Base-by-base conservation (phyloP, 768 basidiomycete genomes). In the Amanita muscaria region DNA sequence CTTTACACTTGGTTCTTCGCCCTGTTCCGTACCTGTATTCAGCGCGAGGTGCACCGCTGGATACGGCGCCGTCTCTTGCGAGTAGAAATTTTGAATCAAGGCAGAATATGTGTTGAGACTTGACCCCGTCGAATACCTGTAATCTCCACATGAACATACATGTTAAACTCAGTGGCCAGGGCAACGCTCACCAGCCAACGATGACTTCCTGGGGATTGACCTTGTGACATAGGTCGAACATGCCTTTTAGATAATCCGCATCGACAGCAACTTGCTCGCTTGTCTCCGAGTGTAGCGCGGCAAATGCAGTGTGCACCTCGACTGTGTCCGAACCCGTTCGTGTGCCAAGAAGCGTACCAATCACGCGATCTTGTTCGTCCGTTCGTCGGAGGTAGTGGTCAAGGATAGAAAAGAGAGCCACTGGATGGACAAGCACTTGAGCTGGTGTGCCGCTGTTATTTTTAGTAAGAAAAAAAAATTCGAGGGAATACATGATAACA, bases 71-170 rank as follows among this genome's bases (percentile, higher is more conserved):
- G 89, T 90, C 64, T 97, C 91, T 73, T 88, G 82, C 31, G 88
- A 80, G 64, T 96, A 98, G 68, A 96, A 96, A 65, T 93, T 91
- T 73, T 97, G 94, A 59, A 98, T 93, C 53, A 98, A 76, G 9
- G 94, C 91, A 21, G 93, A 93, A 67, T 91, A 93, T 5, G 88
- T 89, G 66, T 93, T 93, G 46, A 97, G 74, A 52, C 79, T 79
- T 10, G 88, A 83, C 47, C 88, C 88, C 1, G 94, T 96, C 18
- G 91, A 90, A 65, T 91, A 92, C 90, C 90, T 91, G 56, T 21
- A 35, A 19, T 23, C 14, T 2, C 34, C 46, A 29, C n/a, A 30
- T 35, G 36, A 46, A 45, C 29, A 44, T 34, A 22, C 43, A 33
- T 23, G n/a, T 12, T 44, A 18, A 33, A 22, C 30, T 32, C 21